Percentiles rank a stretch among this genome's conserved stretches.
Conservation (phyloP, 352 stramenopile genomes). For the Globisporangium nagaii region DNA sequence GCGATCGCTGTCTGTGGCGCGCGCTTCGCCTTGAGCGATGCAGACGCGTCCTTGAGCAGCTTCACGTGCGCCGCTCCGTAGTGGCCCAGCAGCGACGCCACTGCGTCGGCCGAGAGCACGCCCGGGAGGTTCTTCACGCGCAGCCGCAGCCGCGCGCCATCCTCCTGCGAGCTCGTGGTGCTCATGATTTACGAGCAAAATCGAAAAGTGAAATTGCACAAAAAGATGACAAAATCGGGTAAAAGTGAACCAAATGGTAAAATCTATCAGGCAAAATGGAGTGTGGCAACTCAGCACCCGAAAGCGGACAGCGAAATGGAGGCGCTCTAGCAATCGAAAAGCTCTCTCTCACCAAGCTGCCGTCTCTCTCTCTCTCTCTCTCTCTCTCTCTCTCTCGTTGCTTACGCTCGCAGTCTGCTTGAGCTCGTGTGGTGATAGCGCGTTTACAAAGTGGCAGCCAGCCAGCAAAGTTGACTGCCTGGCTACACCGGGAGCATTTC, state of each 20-base stretch:
- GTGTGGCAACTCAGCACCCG: no score
- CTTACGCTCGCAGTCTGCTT: no score
- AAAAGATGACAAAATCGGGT: no score
- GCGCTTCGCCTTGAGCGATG: constrained; percentile 17
- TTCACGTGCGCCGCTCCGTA: constrained; percentile 49
- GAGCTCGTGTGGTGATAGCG: no score
- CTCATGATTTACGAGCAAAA: not conserved
- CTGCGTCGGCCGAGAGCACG: constrained; percentile 45
- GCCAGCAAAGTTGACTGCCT: not conserved
- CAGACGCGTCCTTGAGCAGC: constrained; percentile 25
- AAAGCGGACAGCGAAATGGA: no score
- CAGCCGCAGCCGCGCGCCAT: constrained; percentile 15
- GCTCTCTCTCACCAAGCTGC: not conserved
- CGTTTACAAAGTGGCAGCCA: no score
- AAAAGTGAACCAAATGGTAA: no score
- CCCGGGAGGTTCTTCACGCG: constrained; percentile 57
- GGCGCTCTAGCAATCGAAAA: no score
- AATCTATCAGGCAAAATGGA: no score
- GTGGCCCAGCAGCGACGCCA: constrained; percentile 51
- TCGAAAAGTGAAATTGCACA: no score
- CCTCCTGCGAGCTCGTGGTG: not conserved
- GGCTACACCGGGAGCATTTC: constrained; percentile 39
- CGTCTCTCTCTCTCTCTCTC: constrained; percentile 7
- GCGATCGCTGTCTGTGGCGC: constrained; percentile 42
- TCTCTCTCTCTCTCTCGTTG: not conserved